These are phyloP conservation scores for Allium cepa DNA, from an alignment of 106 monocot species.

Conservation along the genomic window DNA sequence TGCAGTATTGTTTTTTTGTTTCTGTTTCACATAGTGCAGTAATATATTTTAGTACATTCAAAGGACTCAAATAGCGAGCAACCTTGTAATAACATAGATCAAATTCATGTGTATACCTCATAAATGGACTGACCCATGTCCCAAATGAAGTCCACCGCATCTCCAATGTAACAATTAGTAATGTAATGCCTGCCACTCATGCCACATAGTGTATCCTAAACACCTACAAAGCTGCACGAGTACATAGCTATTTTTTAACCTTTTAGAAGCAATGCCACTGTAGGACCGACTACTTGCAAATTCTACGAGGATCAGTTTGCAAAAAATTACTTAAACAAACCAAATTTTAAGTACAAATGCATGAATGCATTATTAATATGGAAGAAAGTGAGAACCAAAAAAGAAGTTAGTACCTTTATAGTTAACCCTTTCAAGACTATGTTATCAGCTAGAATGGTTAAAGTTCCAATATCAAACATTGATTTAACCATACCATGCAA, in stretches of 20 bases:
- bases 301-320: too few relatives aligned
- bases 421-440: too few relatives aligned
- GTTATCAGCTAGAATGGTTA: too few relatives aligned
- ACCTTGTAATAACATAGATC: background rate
- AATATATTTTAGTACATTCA: too few relatives aligned
- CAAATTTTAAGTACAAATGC: too few relatives aligned
- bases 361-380: too few relatives aligned
- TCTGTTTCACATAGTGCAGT: background rate
- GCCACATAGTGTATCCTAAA: slow-evolving; percentile 24
- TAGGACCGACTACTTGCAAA: background rate
- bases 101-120: background rate
- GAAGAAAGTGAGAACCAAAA: too few relatives aligned
- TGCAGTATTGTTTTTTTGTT: background rate
- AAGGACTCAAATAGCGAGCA: background rate
- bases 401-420: too few relatives aligned
- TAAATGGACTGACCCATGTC: slow-evolving; percentile 13
- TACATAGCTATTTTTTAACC: slow-evolving; percentile 16
- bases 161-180: too few relatives aligned
- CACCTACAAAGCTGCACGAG: slow-evolving; percentile 13
- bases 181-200: slow-evolving; percentile 20
- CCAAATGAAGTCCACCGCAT: slow-evolving; percentile 21
- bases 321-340: too few relatives aligned
- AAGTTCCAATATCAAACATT: too few relatives aligned
- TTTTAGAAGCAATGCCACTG: slow-evolving; percentile 4
- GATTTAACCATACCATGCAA: too few relatives aligned